Evolutionary conservation across 352 stramenopile genomes (phyloP), one percentile per base, ranked within the genome.

Genomic region (Phytophthora fragariaefolia): DNA sequence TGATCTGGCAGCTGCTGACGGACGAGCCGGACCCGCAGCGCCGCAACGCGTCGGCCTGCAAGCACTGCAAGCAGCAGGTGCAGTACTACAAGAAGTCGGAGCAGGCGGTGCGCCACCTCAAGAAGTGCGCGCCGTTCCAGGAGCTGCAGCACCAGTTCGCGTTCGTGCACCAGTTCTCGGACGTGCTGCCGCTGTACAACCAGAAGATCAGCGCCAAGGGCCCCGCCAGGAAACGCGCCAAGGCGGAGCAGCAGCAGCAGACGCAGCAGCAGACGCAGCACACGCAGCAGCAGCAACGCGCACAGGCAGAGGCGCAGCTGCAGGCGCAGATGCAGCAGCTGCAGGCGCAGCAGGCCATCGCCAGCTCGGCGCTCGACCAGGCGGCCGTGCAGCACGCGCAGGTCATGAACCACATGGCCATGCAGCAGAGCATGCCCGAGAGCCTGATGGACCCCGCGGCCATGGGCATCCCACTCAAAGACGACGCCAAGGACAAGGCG

Each of bases 81-180:
- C 52, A 90, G 23, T 95, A 95, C 72, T 95, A 95, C 70, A 95
- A 95, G 53, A 95, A 93, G 56, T 95, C 86, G 27, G 86, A 95
- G 74, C 86, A 95, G 56, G 84, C 84, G 18, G 89, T 95, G 42
- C 84, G 86, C 28, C 86, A 95, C 58, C 47, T 95, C 10, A 95
- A 95, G 50, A 92, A 92, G 56, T 95, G 86, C 64, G 72, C 55
- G 26, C 79, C 77, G 9, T 95, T 95, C 72, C 86, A 95, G 62
- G 86, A 72, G 71, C 84, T 80, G 69, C 86, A 95, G 75, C 86
- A 93, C 67, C 86, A 95, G 67, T 92, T 86, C 53, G 66, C 81
- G 15, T 95, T 95, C 63, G 87, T 91, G 34, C 76, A 76, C 45
- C 84, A 93, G 63, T 95, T 92, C 66, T 78, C 87, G 38, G 86